Conservation (phyloP, 768 basidiomycete species). For the Favolaschia claudopus region DNA sequence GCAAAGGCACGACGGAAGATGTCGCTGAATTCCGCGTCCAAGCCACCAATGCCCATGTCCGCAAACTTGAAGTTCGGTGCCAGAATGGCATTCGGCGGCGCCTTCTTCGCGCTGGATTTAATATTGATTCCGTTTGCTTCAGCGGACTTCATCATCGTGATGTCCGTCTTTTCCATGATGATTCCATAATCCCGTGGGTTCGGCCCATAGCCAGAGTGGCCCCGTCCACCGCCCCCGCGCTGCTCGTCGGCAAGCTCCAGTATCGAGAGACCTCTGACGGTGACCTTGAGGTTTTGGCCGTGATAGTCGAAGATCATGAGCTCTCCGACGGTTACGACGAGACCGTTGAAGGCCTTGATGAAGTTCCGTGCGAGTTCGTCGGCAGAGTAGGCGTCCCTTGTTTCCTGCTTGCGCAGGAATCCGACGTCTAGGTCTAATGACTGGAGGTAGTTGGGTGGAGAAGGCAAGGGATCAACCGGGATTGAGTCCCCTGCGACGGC, state of each 20-base stretch:
- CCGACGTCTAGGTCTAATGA: conserved; percentile 84
- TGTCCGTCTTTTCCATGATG: conserved; percentile 90
- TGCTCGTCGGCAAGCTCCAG: conserved; percentile 72
- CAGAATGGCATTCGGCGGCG: conserved; percentile 93
- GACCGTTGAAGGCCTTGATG: conserved; percentile 73
- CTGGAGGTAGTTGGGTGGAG: conserved; percentile 70
- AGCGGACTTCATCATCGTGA: conserved; percentile 83
- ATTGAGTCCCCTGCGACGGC: conserved; percentile 81
- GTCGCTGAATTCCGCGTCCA: conserved; percentile 92
- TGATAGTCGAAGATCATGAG: conserved; percentile 88
- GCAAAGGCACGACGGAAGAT: conserved; percentile 99
- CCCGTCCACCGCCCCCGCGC: conserved; percentile 47
- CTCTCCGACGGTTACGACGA: conserved; percentile 75
- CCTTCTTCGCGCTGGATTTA: conserved; percentile 92
- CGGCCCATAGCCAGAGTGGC: conserved; percentile 25
- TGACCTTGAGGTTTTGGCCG: conserved; percentile 80
- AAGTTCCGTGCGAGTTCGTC: conserved; percentile 87
- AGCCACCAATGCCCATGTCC: conserved; percentile 99
- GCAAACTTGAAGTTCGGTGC: conserved; percentile 99
- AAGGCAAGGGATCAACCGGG: conserved; percentile 68
- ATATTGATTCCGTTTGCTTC: conserved; percentile 83
- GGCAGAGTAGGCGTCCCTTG: conserved; percentile 77
- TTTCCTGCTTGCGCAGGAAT: conserved; percentile 63
- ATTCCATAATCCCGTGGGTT: conserved; percentile 64
- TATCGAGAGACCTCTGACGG: conserved; percentile 64